These are phyloP conservation scores for Colletotrichum orbiculare DNA, from an alignment of 2,329 filamentous ascomycete genomes.

Conservation along the genomic window DNA sequence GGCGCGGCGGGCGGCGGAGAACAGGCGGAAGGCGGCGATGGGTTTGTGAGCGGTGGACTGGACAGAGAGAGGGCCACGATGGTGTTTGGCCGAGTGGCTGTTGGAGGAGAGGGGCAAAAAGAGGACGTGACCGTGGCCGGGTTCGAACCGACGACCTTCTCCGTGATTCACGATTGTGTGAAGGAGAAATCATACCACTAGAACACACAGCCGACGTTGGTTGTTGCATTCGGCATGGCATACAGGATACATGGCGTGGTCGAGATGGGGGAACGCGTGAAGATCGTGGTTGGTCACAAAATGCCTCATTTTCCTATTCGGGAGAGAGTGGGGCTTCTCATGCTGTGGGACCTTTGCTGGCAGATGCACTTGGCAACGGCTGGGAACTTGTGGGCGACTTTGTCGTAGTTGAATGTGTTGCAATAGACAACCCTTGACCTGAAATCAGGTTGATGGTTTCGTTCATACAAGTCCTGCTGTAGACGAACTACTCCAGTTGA, in stretches of 20 bases:
- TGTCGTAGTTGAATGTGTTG: too few species aligned
- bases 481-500: too few species aligned
- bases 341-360: too few species aligned
- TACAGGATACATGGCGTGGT: background rate
- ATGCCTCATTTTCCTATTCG: background rate
- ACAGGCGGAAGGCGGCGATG: constrained; percentile 3
- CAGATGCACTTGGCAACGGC: too few species aligned
- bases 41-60: constrained; percentile 1
- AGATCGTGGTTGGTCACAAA: background rate
- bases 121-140: background rate
- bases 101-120: too few species aligned
- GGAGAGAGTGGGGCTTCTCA: too few species aligned
- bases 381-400: too few species aligned
- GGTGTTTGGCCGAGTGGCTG: too few species aligned
- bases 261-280: background rate
- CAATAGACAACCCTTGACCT: too few species aligned
- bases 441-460: too few species aligned
- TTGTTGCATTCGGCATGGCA: background rate
- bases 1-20: constrained; percentile 10
- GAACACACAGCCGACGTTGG: constrained; percentile 5
- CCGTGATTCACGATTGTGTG: background rate
- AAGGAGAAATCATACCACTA: constrained; percentile 17
- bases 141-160: constrained; percentile 6
- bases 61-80: too few species aligned
- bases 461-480: too few species aligned